Conservation (phyloP, 192 early-diverging fungal genomes). For the Pilaira anomala region DNA sequence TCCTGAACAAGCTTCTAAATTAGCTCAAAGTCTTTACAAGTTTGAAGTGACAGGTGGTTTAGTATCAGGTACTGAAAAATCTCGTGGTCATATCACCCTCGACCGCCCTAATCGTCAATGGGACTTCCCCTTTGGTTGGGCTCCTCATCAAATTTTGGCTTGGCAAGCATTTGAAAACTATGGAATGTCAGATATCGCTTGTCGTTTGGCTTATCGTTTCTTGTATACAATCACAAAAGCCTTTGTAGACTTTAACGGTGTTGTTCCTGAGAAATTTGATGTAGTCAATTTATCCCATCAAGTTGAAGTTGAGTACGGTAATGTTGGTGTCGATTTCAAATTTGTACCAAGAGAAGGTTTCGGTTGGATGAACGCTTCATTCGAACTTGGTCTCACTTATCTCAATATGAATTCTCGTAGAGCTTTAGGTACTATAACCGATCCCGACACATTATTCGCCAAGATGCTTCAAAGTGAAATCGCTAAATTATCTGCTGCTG, state of each 20-base stretch:
- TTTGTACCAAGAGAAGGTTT: slow-evolving; percentile 94
- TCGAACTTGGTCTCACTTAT: slow-evolving; percentile 81
- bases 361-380: slow-evolving; percentile 99
- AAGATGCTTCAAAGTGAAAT: slow-evolving; percentile 2
- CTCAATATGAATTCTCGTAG: slow-evolving; percentile 70
- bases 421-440: slow-evolving; percentile 60
- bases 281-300: slow-evolving; percentile 87
- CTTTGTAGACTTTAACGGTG: slow-evolving; percentile 96
- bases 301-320: slow-evolving; percentile 95
- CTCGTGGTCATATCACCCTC: slow-evolving; percentile 75
- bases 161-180: slow-evolving; percentile 90
- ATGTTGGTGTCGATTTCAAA: slow-evolving; percentile 92
- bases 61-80: slow-evolving; percentile 89
- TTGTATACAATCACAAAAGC: slow-evolving; percentile 89
- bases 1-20: slow-evolving; percentile 66
- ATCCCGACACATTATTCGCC: slow-evolving; percentile 32
- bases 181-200: slow-evolving; percentile 67
- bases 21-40: slow-evolving; percentile 67
- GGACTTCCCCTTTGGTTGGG: slow-evolving; percentile 95
- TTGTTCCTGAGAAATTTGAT: slow-evolving; percentile 98
- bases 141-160: slow-evolving; percentile 97
- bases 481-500: slow-evolving; percentile 1
- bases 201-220: slow-evolving; percentile 90
- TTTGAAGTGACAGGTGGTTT: slow-evolving; percentile 93
- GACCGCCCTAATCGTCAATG: slow-evolving; percentile 93